phyloP scores from a whole-genome alignment of 108 stramenopile species.

The Fistulifera pelliculosa region DNA sequence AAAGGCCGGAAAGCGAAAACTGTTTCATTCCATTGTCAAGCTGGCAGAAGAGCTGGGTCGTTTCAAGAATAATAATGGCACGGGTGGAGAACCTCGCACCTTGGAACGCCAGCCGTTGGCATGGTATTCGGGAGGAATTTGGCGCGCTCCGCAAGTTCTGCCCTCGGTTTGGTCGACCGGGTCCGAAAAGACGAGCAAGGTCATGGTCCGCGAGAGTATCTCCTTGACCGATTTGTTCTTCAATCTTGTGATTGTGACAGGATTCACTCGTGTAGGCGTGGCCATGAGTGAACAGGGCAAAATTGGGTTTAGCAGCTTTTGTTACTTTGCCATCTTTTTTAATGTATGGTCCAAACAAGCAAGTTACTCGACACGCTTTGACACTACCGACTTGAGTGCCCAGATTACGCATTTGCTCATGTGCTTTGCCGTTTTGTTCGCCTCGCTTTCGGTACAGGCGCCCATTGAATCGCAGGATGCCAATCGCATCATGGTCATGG shows the following conservation, averaged over 20 bases:
- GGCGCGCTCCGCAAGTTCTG: conserved; percentile 56
- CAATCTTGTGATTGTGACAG: conserved; percentile 69
- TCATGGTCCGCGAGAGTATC: conserved; percentile 35
- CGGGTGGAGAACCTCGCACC: conserved; percentile 1
- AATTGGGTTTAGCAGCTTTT: conserved; percentile 33
- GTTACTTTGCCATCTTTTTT: conserved; percentile 83
- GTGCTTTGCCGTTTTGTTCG: conserved; percentile 74
- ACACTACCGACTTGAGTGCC: conserved; percentile 71
- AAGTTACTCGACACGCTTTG: conserved; percentile 63
- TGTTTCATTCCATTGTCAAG: conserved; percentile 65
- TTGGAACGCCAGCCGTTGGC: conserved; percentile 19
- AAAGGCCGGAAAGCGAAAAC: conserved; percentile 70
- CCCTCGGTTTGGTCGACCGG: conserved; percentile 26
- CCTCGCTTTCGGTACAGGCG: conserved; percentile 42
- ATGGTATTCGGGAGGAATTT: conserved; percentile 80
- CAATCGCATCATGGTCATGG: conserved; percentile 62
- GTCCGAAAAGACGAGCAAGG: conserved; percentile 4
- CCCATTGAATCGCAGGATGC: conserved; percentile 49
- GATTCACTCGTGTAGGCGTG: conserved; percentile 65
- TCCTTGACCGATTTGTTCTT: conserved; percentile 66
- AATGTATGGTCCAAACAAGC: conserved; percentile 75
- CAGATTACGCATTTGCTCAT: conserved; percentile 52
- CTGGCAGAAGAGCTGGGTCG: conserved; percentile 63
- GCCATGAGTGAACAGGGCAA: conserved; percentile 49
- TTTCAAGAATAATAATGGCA: not conserved